Evolutionary conservation across 768 basidiomycete genomes (phyloP).

Genomic region (Lactarius quietus): DNA sequence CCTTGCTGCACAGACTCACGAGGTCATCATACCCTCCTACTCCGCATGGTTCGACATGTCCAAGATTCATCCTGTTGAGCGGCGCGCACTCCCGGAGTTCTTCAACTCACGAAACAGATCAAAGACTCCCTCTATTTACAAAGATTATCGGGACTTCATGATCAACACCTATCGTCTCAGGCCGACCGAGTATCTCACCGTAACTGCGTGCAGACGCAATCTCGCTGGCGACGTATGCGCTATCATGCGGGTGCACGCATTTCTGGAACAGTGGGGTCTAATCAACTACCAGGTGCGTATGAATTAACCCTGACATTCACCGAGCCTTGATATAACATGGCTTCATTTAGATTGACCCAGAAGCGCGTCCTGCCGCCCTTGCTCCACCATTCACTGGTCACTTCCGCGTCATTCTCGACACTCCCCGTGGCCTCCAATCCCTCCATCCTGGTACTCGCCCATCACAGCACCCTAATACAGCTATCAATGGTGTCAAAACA

Average conservation of each 20-base stretch:
- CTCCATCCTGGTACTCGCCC: conserved; percentile 79
- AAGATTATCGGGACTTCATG: conserved; percentile 99
- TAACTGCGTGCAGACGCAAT: conserved; percentile 95
- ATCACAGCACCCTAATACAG: conserved; percentile 37
- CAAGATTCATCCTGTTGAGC: conserved; percentile 88
- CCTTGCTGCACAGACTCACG: conserved; percentile 95
- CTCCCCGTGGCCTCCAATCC: conserved; percentile 92
- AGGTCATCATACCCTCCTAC: conserved; percentile 95
- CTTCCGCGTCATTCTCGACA: conserved; percentile 96
- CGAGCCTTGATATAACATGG: conserved; percentile 14
- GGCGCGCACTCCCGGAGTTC: conserved; percentile 92
- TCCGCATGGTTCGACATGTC: conserved; percentile 98
- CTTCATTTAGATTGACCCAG: conserved; percentile 82
- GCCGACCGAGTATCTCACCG: conserved; percentile 93
- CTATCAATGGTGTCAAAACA: conserved; percentile 46
- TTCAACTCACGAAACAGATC: conserved; percentile 93
- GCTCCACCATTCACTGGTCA: conserved; percentile 98
- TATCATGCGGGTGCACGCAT: conserved; percentile 98
- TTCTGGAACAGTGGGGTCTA: conserved; percentile 98
- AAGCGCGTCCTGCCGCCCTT: conserved; percentile 88
- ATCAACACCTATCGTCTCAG: conserved; percentile 95
- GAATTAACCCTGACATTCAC: not conserved
- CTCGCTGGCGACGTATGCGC: conserved; percentile 97
- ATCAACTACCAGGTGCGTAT: conserved; percentile 92
- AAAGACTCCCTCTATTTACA: conserved; percentile 96